Evolutionary conservation across 495 filamentous ascomycete genomes (phyloP).

Genomic region (Thermothielavioides terrestris): DNA sequence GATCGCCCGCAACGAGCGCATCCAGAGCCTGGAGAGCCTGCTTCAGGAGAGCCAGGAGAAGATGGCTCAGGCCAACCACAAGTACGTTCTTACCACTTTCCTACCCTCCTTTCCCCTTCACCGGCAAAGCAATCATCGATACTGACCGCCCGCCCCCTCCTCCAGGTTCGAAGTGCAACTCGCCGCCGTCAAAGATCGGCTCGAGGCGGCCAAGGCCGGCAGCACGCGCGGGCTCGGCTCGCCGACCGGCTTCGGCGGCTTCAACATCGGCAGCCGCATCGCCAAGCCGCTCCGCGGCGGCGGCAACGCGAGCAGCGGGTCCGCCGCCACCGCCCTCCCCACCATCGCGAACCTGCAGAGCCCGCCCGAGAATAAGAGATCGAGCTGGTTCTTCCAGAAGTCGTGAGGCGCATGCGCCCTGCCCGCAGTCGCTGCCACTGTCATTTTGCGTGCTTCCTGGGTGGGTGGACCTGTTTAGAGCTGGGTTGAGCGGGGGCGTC

Average conservation of each 20-base stretch:
- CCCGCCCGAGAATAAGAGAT: conserved; percentile 43
- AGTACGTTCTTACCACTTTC: conserved; percentile 49
- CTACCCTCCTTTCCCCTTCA: conserved; percentile 2
- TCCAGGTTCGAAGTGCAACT: conserved; percentile 91
- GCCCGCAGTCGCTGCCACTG: too few relatives aligned
- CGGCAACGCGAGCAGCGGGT: conserved; percentile 56
- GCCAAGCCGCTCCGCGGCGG: conserved; percentile 95
- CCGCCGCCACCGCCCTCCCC: conserved; percentile 41
- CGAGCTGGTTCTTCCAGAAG: conserved; percentile 52
- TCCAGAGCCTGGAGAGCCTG: conserved; percentile 80
- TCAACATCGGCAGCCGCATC: conserved; percentile 81
- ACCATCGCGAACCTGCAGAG: conserved; percentile 47
- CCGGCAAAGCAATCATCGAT: neutral
- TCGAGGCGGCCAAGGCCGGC: conserved; percentile 89
- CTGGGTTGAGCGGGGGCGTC: neutral
- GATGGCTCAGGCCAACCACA: conserved; percentile 86
- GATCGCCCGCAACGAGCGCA: conserved; percentile 91
- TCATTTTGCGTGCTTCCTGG: conserved; percentile 4
- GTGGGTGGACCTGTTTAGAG: neutral
- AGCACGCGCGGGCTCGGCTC: conserved; percentile 71
- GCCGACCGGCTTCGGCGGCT: conserved; percentile 52
- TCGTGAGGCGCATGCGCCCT: too few relatives aligned
- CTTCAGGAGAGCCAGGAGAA: conserved; percentile 98
- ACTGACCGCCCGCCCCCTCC: neutral
- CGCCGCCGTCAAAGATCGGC: conserved; percentile 91